Conservation (phyloP, 176 grass and related monocot genomes). For the Alopecurus myosuroides region DNA sequence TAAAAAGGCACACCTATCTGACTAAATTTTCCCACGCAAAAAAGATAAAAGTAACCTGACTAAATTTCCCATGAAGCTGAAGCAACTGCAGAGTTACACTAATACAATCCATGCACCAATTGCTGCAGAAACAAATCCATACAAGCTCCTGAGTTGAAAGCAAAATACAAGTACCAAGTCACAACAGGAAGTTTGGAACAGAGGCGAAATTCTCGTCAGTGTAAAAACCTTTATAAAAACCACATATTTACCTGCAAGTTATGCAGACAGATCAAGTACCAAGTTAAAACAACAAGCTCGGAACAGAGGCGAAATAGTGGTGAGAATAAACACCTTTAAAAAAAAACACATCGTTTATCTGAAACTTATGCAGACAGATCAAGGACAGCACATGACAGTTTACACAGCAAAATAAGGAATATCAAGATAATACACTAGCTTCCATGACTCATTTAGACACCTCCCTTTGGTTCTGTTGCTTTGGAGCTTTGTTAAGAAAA, state of each 20-base stretch:
- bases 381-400: not conserved
- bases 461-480: not conserved
- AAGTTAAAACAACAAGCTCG: not conserved
- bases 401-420: not conserved
- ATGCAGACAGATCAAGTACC: not conserved
- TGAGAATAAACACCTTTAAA: not conserved
- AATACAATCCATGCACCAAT: too few species aligned
- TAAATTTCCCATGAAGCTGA: too few species aligned
- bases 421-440: not conserved
- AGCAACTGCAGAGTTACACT: too few species aligned
- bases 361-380: not conserved
- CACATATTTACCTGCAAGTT: not conserved
- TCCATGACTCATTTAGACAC: conserved; percentile 1
- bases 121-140: not conserved
- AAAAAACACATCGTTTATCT: not conserved
- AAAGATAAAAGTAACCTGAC: too few species aligned
- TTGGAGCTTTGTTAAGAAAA: conserved; percentile 3
- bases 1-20: not conserved
- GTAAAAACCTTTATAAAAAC: not conserved
- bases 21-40: not conserved
- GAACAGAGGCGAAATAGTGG: not conserved
- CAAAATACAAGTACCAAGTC: not conserved
- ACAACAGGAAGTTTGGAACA: too few species aligned
- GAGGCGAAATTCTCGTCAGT: not conserved
- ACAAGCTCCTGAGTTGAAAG: not conserved